Percentiles rank a stretch among this genome's conserved stretches.
phyloP scores from a whole-genome alignment of 192 early-diverging fungal species.

The Powellomyces hirtus region DNA sequence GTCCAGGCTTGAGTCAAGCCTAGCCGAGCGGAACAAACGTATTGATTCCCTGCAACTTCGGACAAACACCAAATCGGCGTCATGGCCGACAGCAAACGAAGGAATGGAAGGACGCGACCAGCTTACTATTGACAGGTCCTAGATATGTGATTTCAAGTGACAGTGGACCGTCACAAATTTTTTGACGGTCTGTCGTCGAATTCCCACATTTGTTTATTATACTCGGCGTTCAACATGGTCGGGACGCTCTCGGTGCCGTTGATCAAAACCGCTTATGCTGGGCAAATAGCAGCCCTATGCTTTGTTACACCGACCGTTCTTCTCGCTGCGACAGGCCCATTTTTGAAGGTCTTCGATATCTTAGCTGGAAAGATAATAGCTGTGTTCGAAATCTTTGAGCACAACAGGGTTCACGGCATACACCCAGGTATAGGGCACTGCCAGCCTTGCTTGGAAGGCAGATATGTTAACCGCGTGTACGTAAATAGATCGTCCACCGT shows the following conservation, averaged over 20 bases:
- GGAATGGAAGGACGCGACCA: too few species aligned
- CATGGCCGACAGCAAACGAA: too few species aligned
- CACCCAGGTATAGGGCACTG: neutral
- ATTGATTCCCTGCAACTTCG: too few species aligned
- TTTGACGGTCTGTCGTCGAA: too few species aligned
- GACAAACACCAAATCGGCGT: too few species aligned
- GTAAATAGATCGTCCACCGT: neutral
- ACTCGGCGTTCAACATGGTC: too few species aligned
- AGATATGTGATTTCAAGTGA: too few species aligned
- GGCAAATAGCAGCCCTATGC: slow-evolving; percentile 43
- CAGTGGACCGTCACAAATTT: too few species aligned
- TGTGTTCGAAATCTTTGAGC: slow-evolving; percentile 19
- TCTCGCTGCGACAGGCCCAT: slow-evolving; percentile 42
- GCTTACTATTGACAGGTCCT: too few species aligned
- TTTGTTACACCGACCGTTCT: slow-evolving; percentile 38
- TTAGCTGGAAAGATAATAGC: neutral
- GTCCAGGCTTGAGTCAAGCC: too few species aligned
- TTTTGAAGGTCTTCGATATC: slow-evolving; percentile 36
- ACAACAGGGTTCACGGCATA: slow-evolving; percentile 47
- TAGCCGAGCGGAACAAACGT: too few species aligned
- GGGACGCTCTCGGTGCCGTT: neutral
- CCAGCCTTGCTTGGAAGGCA: neutral
- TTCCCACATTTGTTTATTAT: too few species aligned
- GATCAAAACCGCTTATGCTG: slow-evolving; percentile 19
- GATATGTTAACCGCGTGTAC: neutral